phyloP scores from a whole-genome alignment of 106 monocot genomes.

The Dendrobium huoshanense region DNA sequence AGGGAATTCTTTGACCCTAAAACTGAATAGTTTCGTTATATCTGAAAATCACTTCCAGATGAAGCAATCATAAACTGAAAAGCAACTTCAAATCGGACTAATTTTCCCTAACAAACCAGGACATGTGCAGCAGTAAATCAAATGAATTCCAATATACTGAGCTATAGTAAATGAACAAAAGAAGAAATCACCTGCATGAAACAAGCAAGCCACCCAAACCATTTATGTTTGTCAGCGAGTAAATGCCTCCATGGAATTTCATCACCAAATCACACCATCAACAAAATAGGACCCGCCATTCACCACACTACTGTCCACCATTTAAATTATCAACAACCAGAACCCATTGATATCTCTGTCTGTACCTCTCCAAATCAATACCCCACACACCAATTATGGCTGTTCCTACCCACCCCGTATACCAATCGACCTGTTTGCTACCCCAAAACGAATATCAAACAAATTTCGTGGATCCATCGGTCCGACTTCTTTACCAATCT shows the following conservation, averaged over 20 bases:
- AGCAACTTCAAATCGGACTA: neutral
- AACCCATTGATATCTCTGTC: neutral
- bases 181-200: neutral
- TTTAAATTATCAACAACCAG: neutral
- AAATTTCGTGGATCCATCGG: neutral
- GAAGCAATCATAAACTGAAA: neutral
- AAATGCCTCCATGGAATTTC: neutral
- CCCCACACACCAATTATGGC: neutral
- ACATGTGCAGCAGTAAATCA: neutral
- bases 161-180: neutral
- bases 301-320: neutral
- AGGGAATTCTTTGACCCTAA: no score
- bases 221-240: neutral
- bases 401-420: no score
- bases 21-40: no score
- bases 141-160: no score
- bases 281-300: neutral
- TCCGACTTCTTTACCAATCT: neutral
- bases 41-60: no score
- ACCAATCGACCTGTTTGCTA: neutral
- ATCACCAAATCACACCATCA: neutral
- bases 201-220: neutral
- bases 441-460: neutral
- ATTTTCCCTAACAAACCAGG: neutral
- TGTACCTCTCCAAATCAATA: neutral